A percentile compares a stretch with the other conserved stretches of the same genome.
phyloP scores from a whole-genome alignment of 2,329 filamentous ascomycete species.

The Xylaria sp. region DNA sequence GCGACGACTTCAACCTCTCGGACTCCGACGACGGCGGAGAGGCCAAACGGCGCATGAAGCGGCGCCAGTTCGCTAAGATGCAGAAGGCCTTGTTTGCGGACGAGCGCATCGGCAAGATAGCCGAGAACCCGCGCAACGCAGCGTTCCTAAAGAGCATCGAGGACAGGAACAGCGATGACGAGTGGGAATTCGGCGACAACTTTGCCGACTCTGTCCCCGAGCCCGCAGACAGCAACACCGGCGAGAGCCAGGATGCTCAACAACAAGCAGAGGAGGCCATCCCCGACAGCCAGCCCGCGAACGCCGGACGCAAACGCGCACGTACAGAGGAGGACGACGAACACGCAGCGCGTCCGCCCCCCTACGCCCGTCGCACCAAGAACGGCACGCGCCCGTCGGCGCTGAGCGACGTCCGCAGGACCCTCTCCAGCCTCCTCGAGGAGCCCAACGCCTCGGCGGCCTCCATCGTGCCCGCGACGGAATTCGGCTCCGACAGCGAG shows the following conservation, averaged over 20 bases:
- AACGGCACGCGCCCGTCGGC: constrained; percentile 70
- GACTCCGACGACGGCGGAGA: constrained; percentile 90
- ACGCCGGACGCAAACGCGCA: constrained; percentile 36
- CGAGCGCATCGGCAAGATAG: constrained; percentile 88
- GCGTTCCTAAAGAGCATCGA: constrained; percentile 92
- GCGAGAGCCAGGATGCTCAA: constrained; percentile 40
- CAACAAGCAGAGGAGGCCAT: constrained; percentile 41
- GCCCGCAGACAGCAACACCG: constrained; percentile 40
- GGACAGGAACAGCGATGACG: constrained; percentile 75
- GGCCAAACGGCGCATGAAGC: constrained; percentile 76
- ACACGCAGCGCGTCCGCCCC: constrained; percentile 52
- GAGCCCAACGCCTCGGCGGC: constrained; percentile 55
- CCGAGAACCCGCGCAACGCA: constrained; percentile 82
- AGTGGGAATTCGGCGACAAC: constrained; percentile 73
- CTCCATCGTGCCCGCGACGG: constrained; percentile 52
- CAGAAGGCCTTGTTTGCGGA: constrained; percentile 85
- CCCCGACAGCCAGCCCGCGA: constrained; percentile 58
- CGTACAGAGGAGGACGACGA: constrained; percentile 34
- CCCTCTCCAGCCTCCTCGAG: constrained; percentile 81
- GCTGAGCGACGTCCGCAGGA: constrained; percentile 79
- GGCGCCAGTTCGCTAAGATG: constrained; percentile 88
- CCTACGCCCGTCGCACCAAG: constrained; percentile 64
- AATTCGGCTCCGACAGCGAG: constrained; percentile 56
- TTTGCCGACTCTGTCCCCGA: constrained; percentile 46
- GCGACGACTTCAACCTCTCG: constrained; percentile 77